Evolutionary conservation across 2,329 filamentous ascomycete species (phyloP).

Genomic region (Purpureocillium lavendulum): DNA sequence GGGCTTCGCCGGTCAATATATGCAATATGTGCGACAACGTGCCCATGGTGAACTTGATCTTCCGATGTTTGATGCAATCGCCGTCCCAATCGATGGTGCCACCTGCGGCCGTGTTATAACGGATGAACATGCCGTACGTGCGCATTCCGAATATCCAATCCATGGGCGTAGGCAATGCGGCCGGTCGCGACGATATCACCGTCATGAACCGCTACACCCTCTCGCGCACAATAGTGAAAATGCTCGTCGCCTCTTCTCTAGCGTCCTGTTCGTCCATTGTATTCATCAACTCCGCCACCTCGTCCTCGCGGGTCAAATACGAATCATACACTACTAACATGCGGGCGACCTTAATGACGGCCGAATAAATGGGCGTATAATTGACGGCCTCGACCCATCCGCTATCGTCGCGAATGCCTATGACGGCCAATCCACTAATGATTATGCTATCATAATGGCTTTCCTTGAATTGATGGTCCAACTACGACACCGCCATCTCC

Average conservation of each 20-base stretch:
- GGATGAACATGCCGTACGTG: constrained; percentile 7
- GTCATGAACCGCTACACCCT: constrained; percentile 10
- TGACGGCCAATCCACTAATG: constrained; percentile 6
- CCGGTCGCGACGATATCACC: background rate
- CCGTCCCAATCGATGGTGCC: constrained; percentile 5
- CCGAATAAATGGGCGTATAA: constrained; percentile 9
- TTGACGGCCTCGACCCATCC: constrained; percentile 1
- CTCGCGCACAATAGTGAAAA: constrained; percentile 4
- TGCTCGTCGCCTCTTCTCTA: background rate
- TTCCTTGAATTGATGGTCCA: constrained; percentile 5
- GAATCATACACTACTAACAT: constrained; percentile 8
- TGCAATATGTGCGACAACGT: constrained; percentile 1
- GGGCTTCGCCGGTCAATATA: background rate
- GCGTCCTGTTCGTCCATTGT: constrained; percentile 2
- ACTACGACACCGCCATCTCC: background rate
- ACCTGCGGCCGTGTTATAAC: constrained; percentile 3
- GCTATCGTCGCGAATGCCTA: constrained; percentile 4
- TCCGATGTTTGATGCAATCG: background rate
- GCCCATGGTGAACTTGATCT: constrained; percentile 3
- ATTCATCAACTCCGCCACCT: background rate
- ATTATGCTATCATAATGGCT: constrained; percentile 7
- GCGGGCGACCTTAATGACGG: constrained; percentile 8
- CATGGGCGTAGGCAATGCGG: constrained; percentile 6
- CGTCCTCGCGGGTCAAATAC: constrained; percentile 5
- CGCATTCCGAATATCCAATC: constrained; percentile 9